Base-by-base conservation (phyloP, 257 asterid genomes). In the Thymus mandschuricus region DNA sequence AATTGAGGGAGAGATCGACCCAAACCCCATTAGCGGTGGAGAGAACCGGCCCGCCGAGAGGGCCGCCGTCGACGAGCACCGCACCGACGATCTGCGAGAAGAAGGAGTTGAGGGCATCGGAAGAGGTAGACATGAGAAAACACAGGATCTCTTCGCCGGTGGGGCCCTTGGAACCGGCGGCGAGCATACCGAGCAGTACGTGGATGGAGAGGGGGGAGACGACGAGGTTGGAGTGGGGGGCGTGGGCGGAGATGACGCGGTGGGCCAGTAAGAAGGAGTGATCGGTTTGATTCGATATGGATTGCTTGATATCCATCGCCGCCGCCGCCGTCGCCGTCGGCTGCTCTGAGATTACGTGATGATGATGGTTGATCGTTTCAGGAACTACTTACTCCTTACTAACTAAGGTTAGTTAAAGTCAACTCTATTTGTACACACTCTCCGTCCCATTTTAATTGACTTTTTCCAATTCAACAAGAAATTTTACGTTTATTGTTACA, bases 191-290 rank as follows among this genome's bases (percentile, higher is more conserved):
- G 60, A 82, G 7, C 7, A 78, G 68, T 2, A 62, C 82, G 71
- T 80, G 83, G 77, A 85, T 72, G 41, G 87, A 82, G 12, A 78
- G 63, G 45, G 87, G 89, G 34, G 84, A 82, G 76, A 85, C 67
- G 21, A 82, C 69, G 63, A 85, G 8, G 75, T 84, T 81, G 13
- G 12, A 43, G 13, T 21, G 74, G 10, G 68, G 58, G 52, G 66
- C 60, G 6, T 68, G 15, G 51, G 81, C 15, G 35, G 80, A 30
- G 69, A 81, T 74, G 57, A 81, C 35, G 38, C 78, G 80, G 38
- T 69, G 69, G 1, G 84, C 83, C 30, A 86, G 72, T 11, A 75
- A 51, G 9, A 80, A 49, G 1, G 89, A 84, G 10, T 68, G 68
- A 27, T 68, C 76, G 5, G 85, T 71, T 62, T 84, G 85, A 51